phyloP scores from a whole-genome alignment of 495 filamentous ascomycete species.

The Thermothielavioides terrestris region DNA sequence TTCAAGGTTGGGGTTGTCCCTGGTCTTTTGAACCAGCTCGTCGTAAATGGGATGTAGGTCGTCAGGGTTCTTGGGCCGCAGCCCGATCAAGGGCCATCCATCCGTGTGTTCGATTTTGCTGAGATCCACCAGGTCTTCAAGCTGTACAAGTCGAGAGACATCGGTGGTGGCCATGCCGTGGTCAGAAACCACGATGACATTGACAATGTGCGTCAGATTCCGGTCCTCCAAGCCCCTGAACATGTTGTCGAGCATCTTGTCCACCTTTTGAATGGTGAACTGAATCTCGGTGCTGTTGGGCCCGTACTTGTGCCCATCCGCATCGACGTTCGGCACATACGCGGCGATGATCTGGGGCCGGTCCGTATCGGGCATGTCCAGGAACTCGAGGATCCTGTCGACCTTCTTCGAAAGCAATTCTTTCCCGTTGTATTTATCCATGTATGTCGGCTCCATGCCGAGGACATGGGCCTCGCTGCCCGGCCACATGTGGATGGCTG shows the following conservation, averaged over 20 bases:
- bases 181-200: constrained; percentile 95
- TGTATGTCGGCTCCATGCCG: constrained; percentile 56
- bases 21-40: constrained; percentile 40
- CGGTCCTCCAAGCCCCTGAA: constrained; percentile 69
- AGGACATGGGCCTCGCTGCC: constrained; percentile 78
- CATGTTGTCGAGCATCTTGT: constrained; percentile 66
- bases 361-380: constrained; percentile 70
- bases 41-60: constrained; percentile 49
- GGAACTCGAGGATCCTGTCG: constrained; percentile 61
- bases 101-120: constrained; percentile 71
- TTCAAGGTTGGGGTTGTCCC: constrained; percentile 60
- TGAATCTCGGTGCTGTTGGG: constrained; percentile 90
- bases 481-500: constrained; percentile 97
- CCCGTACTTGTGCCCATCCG: constrained; percentile 76
- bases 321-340: constrained; percentile 87
- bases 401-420: constrained; percentile 69
- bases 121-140: constrained; percentile 83
- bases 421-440: constrained; percentile 76
- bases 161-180: constrained; percentile 97
- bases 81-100: constrained; percentile 87
- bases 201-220: constrained; percentile 82
- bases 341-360: constrained; percentile 87
- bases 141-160: constrained; percentile 69
- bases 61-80: constrained; percentile 61
- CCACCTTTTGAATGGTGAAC: constrained; percentile 62